A percentile compares a stretch with the other conserved stretches of the same genome.
These are phyloP conservation scores for Leccinum insigne DNA, from an alignment of 1,284 basidiomycete genomes.

Conservation along the genomic window DNA sequence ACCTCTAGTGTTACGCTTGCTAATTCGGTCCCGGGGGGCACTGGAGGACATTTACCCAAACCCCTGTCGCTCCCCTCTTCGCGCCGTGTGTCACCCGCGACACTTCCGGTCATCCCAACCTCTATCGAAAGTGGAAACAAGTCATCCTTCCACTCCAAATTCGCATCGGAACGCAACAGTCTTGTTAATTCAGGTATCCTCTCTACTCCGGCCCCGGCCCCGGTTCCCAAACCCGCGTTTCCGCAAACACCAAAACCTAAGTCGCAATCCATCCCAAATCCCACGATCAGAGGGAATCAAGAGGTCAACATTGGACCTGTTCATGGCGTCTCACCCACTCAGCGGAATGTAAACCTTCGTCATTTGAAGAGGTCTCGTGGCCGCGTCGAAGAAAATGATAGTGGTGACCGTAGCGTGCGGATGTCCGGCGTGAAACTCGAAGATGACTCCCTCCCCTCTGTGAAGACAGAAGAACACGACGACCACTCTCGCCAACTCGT, in stretches of 20 bases:
- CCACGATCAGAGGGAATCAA: conserved; percentile 4
- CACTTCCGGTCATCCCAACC: conserved; percentile 8
- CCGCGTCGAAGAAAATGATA: conserved; percentile 26
- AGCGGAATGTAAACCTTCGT: conserved; percentile 32
- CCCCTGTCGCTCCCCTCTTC: not conserved
- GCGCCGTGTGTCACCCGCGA: not conserved
- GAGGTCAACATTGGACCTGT: conserved; percentile 27
- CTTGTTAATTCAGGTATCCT: not conserved
- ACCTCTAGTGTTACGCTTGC: conserved; percentile 22
- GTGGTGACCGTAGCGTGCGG: conserved; percentile 33
- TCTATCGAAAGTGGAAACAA: conserved; percentile 8
- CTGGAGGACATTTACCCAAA: conserved; percentile 7
- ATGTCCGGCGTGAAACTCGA: conserved; percentile 24
- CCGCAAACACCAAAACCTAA: conserved; percentile 21
- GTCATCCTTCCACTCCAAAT: conserved; percentile 9
- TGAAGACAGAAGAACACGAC: conserved; percentile 21
- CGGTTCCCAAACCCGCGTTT: conserved; percentile 14
- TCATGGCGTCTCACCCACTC: conserved; percentile 26
- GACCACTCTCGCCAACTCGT: conserved; percentile 4
- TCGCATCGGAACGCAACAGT: conserved; percentile 15
- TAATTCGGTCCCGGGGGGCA: not conserved
- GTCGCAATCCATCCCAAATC: conserved; percentile 25
- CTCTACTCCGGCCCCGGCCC: conserved; percentile 1
- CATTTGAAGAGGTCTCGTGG: conserved; percentile 29
- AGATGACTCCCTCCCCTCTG: conserved; percentile 1